Evolutionary conservation across 2,329 filamentous ascomycete species (phyloP), one percentile per base, ranked within the genome.

Genomic region (Thielaviopsis ethacetica): DNA sequence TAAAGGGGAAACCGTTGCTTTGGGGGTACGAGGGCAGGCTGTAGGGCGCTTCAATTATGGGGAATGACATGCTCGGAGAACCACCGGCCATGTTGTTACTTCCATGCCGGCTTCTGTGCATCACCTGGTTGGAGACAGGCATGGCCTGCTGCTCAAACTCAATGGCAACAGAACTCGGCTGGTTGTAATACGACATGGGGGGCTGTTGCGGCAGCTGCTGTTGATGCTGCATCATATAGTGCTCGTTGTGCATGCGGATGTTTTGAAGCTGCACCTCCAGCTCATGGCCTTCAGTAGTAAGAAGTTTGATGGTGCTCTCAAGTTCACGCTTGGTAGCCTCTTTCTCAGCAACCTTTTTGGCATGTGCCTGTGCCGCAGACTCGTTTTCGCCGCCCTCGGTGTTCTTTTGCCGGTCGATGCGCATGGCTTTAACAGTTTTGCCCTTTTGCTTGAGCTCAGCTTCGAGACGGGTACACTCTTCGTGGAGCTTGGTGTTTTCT

Each of bases 351-450:
- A 56, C 30, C 15, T 54, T 47, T 5, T 41, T 41, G 19, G 50
- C 59, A 38, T 82, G 76, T 58, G 71, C 72, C 57, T 77, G 73
- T 57, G 74, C 73, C 75, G 73, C 77, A 62, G 75, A 76, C 15
- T 82, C 79, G 44, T 82, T 81, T 53, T 81, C 76, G 59, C 82
- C 76, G n/a, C 75, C 79, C 17, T 78, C 82, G 1, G 80, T 78
- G 13, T 82, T 75, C 59, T 77, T 79, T 68, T 85, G 85, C 55
- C 82, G 74, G 63, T 85, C 80, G 61, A 84, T 82, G 67, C 93
- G 88, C 26, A 90, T 76, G 56, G 83, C 78, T 67, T 88, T 88
- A 63, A 91, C 80, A 63, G 85, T 80, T 58, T 62, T 86, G 61
- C 72, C 72, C 63, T 73, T 73, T 59, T 86, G 79, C 63, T 82